Evolutionary conservation across 257 asterid genomes (phyloP), one percentile per base, ranked within the genome.

Genomic region (Henckelia pumila): DNA sequence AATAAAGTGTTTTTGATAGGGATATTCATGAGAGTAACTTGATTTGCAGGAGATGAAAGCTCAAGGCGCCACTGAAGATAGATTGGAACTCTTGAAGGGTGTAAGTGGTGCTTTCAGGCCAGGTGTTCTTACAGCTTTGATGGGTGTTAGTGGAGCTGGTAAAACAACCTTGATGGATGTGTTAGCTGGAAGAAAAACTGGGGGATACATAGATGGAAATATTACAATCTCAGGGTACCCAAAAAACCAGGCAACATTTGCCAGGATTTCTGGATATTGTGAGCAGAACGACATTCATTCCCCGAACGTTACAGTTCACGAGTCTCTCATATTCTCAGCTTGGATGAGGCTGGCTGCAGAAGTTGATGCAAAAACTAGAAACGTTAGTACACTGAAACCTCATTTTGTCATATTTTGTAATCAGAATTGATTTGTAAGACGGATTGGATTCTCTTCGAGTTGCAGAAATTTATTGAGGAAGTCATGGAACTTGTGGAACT

Each of bases 91-190:
- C 22, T 66, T 84, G 67, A 70, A 77, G 74, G 81, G 77, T 35
- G 70, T 81, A 62, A 79, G 80, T 67, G 89, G 86, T 60, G 80
- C 86, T 44, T 77, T 84, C 61, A 75, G 83, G 71, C 83, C 84
- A 16, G 89, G 84, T 25, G 81, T 80, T 82, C 84, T 82, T 49
- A 80, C 88, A 55, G 88, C 88, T 64, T 66, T 82, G 61, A 80
- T 85, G 86, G 88, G 91, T n/a, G 83, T 82, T 44, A 85, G 88
- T 50, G 91, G 88, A 24, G 88, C 86, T 9, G 91, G 88, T 52
- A 85, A 85, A 71, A 85, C 88, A 17, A 82, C 91, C 6, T 37
- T 85, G 63, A 80, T 85, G 88, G 91, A 82, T 22, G 88, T 85
- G 5, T 75, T 82, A 66, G 83, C 86, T 3, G 80, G 88, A 35